Evolutionary conservation across 306 rosid genomes (phyloP), one percentile per base, ranked within the genome.

Genomic region (Quercus berberidifolia): DNA sequence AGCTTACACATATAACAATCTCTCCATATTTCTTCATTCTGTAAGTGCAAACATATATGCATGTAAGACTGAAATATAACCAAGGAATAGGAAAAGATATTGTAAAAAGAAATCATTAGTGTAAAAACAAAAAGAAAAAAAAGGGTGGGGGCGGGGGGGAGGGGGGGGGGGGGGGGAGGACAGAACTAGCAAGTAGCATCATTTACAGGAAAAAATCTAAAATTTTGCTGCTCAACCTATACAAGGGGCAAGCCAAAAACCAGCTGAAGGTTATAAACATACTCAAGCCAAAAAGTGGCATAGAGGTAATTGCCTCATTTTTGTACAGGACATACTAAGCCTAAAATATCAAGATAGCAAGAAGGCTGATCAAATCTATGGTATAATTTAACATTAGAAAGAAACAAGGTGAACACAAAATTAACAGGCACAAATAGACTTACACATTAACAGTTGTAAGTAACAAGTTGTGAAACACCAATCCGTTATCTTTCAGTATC

Each of bases 401-500:
- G 35, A 65, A 35, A 55, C 14, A 74, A 55, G 63, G 78, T 69
- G 78, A 70, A 73, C 28, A 33, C 60, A 83, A 79, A 28, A 79
- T 25, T 60, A 72, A 57, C 23, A 28, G 73, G 71, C 41, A 76
- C 70, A 62, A 67, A 82, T 67, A 57, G 77, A 81, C 86, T 83
- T 91, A 92, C 99, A n/a, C 78, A 12, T 82, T 79, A 69, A 30
- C 84, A 81, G 88, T 70, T 33, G 85, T 70, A 71, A 85, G 43
- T 74, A 84, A 77, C 80, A 79, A 79, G 72, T 77, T 80, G 76
- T 80, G 93, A 73, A 86, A 83, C 69, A 90, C 83, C 85, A 95
- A 78, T 74, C 86, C 94, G 67, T 91, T 86, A 79, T 86, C 93
- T 85, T 88, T 95, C 86, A 95, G 82, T 80, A 95, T 85, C 96